Base-by-base conservation (phyloP, 192 early-diverging fungal species). In the Backusella liffmaniae region DNA sequence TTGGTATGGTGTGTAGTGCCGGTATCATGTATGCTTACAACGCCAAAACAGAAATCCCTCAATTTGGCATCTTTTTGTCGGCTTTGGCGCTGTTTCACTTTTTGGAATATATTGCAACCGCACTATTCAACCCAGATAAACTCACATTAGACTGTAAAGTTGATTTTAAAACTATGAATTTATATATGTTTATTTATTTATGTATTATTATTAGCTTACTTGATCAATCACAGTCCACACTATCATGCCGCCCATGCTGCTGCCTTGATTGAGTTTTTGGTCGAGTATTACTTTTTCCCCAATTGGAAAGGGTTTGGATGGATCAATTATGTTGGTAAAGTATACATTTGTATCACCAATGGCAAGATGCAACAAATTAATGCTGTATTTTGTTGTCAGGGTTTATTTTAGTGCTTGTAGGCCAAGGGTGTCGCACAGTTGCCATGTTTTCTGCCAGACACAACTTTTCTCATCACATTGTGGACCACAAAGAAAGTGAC, bases 391-490 rank as follows among this genome's bases (percentile, higher is more conserved):
- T 56, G 15, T 46, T 49, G 44, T 32, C 79, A 87, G 96, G 92
- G 15, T 72, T 96, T 3, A 30, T 84, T 4, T 29, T 89, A 9
- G 82, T 94, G 9, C 49, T 94, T n/a, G 72, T 87, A 0, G 92
- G 93, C 0, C 97, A 99, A 81, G 23, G 73, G 16, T 87, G 92
- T 35, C 88, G 97, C 7, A 93, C 94, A 9, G 75, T 91, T 42
- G 96, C 96, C 15, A 97, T 97, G 96, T 83, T 95, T 42, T 94
- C 92, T n/a, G 96, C 96, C 15, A 93, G 92, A 68, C 84, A 88
- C 15, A 99, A 97, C 82, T 95, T 95, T 76, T 91, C 89, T 56
- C 97, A 99, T 78, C 83, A 90, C 36, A 91, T 99, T 26, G 90
- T 90, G 35, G 88, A 90, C 65, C 80, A 87, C 21, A 94, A 94